These are phyloP conservation scores for Apiotrichum laibachii DNA, from an alignment of 1,284 basidiomycete genomes.

Conservation along the genomic window DNA sequence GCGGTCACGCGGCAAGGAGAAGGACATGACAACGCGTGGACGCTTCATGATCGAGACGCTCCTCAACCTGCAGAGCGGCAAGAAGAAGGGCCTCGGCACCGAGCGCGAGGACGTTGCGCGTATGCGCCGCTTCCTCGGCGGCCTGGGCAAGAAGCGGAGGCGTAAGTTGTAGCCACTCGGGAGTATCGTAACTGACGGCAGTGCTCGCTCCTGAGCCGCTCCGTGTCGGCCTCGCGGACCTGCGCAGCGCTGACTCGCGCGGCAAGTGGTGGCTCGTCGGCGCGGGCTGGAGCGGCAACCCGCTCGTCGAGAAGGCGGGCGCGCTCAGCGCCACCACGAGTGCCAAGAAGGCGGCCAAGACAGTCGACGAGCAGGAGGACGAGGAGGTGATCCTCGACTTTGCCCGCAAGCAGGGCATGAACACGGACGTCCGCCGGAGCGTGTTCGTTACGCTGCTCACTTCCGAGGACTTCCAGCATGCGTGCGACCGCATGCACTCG, in stretches of 20 bases:
- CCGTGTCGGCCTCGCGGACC: constrained; percentile 77
- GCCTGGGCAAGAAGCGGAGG: constrained; percentile 71
- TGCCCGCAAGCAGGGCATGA: constrained; percentile 95
- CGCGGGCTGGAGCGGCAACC: constrained; percentile 92
- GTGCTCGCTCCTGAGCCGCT: constrained; percentile 79
- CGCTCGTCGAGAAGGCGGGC: constrained; percentile 62
- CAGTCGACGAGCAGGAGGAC: constrained; percentile 33
- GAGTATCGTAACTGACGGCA: constrained; percentile 39
- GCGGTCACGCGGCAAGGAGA: constrained; percentile 62
- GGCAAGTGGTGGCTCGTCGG: constrained; percentile 99
- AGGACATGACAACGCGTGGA: constrained; percentile 62
- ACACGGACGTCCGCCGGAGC: constrained; percentile 86
- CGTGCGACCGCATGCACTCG: constrained; percentile 78
- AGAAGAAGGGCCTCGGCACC: constrained; percentile 70
- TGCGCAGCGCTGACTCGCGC: constrained; percentile 76
- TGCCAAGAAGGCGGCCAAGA: constrained; percentile 14
- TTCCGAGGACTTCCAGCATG: constrained; percentile 93
- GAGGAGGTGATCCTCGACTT: constrained; percentile 67
- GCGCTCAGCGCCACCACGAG: background rate
- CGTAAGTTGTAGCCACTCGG: constrained; percentile 55
- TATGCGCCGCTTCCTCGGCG: constrained; percentile 78
- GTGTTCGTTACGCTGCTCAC: constrained; percentile 94
- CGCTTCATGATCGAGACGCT: constrained; percentile 92
- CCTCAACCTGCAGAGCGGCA: constrained; percentile 86
- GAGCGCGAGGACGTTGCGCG: constrained; percentile 54